Evolutionary conservation across 148 eudicot species (phyloP).

Genomic region (Agrostemma githago): DNA sequence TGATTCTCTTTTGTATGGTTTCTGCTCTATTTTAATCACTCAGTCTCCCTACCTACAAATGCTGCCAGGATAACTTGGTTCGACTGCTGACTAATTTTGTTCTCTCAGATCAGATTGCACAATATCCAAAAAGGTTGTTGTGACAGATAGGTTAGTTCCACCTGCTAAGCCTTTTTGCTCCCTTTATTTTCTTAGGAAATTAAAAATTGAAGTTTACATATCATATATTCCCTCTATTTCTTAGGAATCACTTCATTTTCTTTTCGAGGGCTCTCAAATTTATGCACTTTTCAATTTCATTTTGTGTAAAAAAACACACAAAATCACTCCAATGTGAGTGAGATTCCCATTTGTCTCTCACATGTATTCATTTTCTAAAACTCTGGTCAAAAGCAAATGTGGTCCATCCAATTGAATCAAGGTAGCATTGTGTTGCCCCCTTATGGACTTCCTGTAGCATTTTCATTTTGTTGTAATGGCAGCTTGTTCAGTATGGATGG

Average conservation of each 20-base stretch:
- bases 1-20: constrained; percentile 62
- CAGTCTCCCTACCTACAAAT: constrained; percentile 1
- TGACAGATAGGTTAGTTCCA: constrained; percentile 80
- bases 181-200: neutral
- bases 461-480: constrained; percentile 21
- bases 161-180: constrained; percentile 1
- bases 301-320: neutral
- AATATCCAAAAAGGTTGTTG: constrained; percentile 70
- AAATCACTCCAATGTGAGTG: neutral
- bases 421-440: neutral
- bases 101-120: constrained; percentile 60
- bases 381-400: neutral
- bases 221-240: neutral
- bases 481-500: constrained; percentile 99
- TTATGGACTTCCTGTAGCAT: neutral
- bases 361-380: neutral
- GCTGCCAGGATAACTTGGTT: neutral
- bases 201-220: neutral
- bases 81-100: constrained; percentile 14
- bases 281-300: neutral
- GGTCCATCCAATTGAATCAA: neutral
- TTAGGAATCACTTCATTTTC: neutral
- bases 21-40: neutral
- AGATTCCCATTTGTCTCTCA: neutral
- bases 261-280: neutral